Conservation (phyloP, 306 rosid genomes). For the Oxytropis ochrocephala region DNA sequence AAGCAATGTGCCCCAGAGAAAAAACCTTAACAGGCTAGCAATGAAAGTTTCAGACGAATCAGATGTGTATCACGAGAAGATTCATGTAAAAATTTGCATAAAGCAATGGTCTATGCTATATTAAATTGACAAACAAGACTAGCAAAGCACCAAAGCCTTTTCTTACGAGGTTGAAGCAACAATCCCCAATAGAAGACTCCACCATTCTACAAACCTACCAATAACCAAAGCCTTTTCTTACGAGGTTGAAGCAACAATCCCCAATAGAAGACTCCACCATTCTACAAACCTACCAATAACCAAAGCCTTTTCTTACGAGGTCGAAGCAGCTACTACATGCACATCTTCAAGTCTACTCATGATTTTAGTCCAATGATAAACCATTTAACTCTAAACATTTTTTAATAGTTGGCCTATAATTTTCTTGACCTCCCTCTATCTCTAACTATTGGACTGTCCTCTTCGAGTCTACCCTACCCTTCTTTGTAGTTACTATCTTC, state of each 20-base stretch:
- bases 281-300: not conserved
- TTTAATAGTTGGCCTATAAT: not conserved
- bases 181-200: not conserved
- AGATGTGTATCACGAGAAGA: not conserved
- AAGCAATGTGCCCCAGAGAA: not conserved
- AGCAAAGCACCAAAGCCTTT: not conserved
- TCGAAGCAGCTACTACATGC: not conserved
- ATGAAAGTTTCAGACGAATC: not conserved
- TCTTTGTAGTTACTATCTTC: not conserved
- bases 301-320: not conserved
- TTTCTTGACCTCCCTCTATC: not conserved
- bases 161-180: too few species aligned
- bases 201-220: not conserved
- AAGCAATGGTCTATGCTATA: not conserved
- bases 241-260: not conserved
- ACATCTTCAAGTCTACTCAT: too few species aligned
- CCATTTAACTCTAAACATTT: not conserved
- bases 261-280: not conserved
- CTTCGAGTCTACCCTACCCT: not conserved
- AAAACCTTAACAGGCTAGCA: not conserved
- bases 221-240: not conserved
- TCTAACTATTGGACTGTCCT: not conserved
- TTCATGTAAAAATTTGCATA: not conserved
- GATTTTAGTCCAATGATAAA: not conserved
- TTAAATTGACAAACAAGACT: conserved; percentile 8